A percentile compares a stretch with the other conserved stretches of the same genome.
Evolutionary conservation across 2,329 filamentous ascomycete species (phyloP).

Genomic region (Fusarium cicatricum): DNA sequence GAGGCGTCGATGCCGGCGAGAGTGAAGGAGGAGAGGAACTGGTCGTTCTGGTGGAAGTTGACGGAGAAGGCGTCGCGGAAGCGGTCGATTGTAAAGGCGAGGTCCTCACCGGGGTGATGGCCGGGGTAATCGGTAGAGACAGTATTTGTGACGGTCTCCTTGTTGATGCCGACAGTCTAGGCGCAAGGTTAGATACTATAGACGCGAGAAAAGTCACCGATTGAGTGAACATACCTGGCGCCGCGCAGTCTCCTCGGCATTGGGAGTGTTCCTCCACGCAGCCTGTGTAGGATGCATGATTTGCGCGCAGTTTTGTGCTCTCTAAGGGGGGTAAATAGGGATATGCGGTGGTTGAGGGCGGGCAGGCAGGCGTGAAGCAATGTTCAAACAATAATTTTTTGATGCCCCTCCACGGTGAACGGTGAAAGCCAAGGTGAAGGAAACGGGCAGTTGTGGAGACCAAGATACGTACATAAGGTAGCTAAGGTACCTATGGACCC

Average conservation of each 20-base stretch:
- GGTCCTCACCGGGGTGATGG: conserved; percentile 88
- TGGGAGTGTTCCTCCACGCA: conserved; percentile 51
- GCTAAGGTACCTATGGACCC: not conserved
- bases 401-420: conserved; percentile 43
- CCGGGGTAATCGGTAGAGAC: conserved; percentile 91
- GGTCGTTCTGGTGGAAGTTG: conserved; percentile 84
- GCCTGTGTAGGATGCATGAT: conserved; percentile 48
- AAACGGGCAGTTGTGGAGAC: not conserved
- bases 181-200: conserved; percentile 15
- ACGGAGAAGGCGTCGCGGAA: conserved; percentile 78
- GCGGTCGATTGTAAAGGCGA: conserved; percentile 77
- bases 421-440: conserved; percentile 31
- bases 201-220: not conserved
- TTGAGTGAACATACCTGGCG: conserved; percentile 62
- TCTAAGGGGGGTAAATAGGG: not conserved
- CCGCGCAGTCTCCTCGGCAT: conserved; percentile 65
- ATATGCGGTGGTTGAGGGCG: too few species aligned
- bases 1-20: conserved; percentile 91
- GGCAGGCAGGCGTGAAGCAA: not conserved
- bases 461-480: too few species aligned
- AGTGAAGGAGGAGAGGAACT: conserved; percentile 84
- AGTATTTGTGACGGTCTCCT: conserved; percentile 90
- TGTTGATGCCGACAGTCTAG: conserved; percentile 85
- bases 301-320: not conserved
- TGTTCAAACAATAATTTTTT: conserved; percentile 42